Percentiles rank a stretch among this genome's conserved stretches.
These are phyloP conservation scores for Coriaria nepalensis DNA, from an alignment of 306 rosid genomes.

Conservation along the genomic window DNA sequence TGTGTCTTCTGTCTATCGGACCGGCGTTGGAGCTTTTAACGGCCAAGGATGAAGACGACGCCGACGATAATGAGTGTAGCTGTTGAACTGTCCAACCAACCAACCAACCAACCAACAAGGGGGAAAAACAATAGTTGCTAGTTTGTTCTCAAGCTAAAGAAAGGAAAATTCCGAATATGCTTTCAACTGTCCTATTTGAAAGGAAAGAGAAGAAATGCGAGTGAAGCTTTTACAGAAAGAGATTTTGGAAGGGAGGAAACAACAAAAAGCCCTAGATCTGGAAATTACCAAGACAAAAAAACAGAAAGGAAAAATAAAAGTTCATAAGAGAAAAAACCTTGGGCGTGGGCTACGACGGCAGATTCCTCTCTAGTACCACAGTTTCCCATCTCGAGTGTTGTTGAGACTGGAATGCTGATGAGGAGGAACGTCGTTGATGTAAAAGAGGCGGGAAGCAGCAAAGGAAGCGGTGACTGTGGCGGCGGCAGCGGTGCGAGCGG, in stretches of 20 bases:
- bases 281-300: not conserved
- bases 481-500: not conserved
- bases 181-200: not conserved
- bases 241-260: not conserved
- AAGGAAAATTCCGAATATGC: not conserved
- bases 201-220: not conserved
- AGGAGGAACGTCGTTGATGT: conserved; percentile 1
- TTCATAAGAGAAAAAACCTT: conserved; percentile 32
- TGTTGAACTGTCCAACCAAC: conserved; percentile 53
- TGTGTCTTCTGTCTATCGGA: conserved; percentile 25
- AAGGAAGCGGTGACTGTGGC: conserved; percentile 4
- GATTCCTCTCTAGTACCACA: conserved; percentile 97
- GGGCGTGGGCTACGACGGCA: conserved; percentile 86
- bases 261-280: conserved; percentile 39
- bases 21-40: conserved; percentile 14
- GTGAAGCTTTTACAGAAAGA: not conserved
- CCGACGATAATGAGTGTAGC: conserved; percentile 36
- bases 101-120: not conserved
- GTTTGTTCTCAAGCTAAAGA: not conserved
- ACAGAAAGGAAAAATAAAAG: not conserved
- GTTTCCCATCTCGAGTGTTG: conserved; percentile 54
- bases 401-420: not conserved
- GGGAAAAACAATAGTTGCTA: not conserved
- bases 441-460: not conserved
- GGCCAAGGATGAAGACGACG: conserved; percentile 4